phyloP scores from a whole-genome alignment of 257 asterid species.

The Handroanthus guayacan region DNA sequence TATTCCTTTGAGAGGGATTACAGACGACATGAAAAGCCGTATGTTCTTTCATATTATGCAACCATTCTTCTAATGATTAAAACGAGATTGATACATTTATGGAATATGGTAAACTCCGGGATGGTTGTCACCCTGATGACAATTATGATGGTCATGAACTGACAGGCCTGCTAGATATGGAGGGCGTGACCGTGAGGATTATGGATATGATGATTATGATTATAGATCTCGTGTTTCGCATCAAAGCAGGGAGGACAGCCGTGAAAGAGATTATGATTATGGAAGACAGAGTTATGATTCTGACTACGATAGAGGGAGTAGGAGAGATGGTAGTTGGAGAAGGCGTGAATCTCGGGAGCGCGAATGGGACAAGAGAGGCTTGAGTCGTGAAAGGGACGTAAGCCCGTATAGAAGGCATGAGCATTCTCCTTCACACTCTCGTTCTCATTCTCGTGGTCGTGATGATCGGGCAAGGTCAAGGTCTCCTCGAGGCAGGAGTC shows the following conservation, averaged over 20 bases:
- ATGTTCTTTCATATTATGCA: constrained; percentile 55
- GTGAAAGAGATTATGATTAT: constrained; percentile 82
- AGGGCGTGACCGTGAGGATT: constrained; percentile 82
- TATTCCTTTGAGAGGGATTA: constrained; percentile 81
- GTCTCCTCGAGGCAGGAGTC: constrained; percentile 90
- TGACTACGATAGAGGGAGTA: constrained; percentile 81
- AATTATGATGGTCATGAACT: constrained; percentile 51
- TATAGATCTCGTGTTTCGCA: constrained; percentile 69
- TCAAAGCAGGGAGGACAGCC: constrained; percentile 78
- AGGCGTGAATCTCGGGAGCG: constrained; percentile 87
- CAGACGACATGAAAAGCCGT: constrained; percentile 81
- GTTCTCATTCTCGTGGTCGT: constrained; percentile 73
- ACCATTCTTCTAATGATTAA: constrained; percentile 48
- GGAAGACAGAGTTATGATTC: constrained; percentile 88
- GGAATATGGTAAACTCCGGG: constrained; percentile 33
- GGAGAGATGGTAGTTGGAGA: constrained; percentile 86
- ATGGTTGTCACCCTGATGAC: constrained; percentile 51
- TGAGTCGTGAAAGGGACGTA: constrained; percentile 83
- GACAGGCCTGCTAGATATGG: constrained; percentile 85
- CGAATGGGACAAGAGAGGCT: constrained; percentile 77
- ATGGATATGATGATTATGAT: constrained; percentile 87
- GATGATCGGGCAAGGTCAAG: constrained; percentile 86
- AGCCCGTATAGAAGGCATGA: constrained; percentile 73
- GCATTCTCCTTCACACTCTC: constrained; percentile 69
- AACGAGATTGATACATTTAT: constrained; percentile 42